phyloP scores from a whole-genome alignment of 2,329 filamentous ascomycete genomes.

The Xylaria sp. region DNA sequence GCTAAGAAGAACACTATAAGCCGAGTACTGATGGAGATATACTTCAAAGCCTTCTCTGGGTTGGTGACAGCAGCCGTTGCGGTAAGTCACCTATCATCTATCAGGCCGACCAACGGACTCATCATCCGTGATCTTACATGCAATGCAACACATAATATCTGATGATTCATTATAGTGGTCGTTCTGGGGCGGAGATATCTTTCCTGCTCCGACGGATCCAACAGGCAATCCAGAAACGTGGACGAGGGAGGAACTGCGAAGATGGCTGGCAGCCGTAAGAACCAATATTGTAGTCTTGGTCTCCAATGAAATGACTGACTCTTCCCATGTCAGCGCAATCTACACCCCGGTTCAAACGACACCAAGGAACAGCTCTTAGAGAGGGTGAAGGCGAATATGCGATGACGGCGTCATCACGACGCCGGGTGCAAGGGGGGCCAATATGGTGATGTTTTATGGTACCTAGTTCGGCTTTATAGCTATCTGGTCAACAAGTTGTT shows the following conservation, averaged over 20 bases:
- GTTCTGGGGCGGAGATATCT: slow-evolving; percentile 87
- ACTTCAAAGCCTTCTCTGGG: slow-evolving; percentile 75
- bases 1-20: slow-evolving; percentile 1
- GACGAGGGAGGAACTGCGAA: slow-evolving; percentile 81
- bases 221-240: slow-evolving; percentile 76
- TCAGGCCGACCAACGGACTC: not conserved
- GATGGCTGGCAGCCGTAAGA: slow-evolving; percentile 84
- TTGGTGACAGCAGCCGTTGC: slow-evolving; percentile 82
- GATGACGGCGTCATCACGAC: slow-evolving; percentile 31
- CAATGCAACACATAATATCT: slow-evolving; percentile 1
- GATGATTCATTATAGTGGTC: slow-evolving; percentile 62
- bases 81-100: slow-evolving; percentile 27
- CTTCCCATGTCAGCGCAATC: slow-evolving; percentile 63
- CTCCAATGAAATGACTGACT: slow-evolving; percentile 21
- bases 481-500: not conserved
- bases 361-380: slow-evolving; percentile 73
- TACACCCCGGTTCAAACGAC: slow-evolving; percentile 68
- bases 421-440: not conserved
- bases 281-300: not conserved
- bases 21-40: slow-evolving; percentile 44
- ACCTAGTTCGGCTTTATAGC: not conserved
- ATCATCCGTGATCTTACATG: not conserved
- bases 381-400: slow-evolving; percentile 74
- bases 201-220: slow-evolving; percentile 80
- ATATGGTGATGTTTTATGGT: not conserved